Evolutionary conservation across 257 asterid species (phyloP).

Genomic region (Euphrasia confusa): DNA sequence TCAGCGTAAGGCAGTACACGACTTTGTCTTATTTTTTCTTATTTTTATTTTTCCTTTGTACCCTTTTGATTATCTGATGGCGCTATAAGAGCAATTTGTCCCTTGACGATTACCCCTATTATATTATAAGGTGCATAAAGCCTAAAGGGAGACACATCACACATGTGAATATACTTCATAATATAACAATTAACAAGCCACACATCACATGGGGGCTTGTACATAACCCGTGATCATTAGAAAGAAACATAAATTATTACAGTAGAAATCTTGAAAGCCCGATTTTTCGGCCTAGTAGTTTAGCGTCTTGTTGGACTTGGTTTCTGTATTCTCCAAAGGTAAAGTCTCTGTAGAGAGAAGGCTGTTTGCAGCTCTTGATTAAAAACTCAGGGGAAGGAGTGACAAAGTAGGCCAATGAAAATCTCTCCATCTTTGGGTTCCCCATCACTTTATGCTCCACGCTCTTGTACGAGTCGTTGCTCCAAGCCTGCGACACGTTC

Average conservation of each 20-base stretch:
- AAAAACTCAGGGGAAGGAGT: slow-evolving; percentile 59
- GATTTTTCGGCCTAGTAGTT: slow-evolving; percentile 45
- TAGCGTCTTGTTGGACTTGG: slow-evolving; percentile 51
- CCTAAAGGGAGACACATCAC: no score
- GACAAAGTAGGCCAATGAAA: slow-evolving; percentile 66
- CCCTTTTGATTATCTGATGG: not conserved
- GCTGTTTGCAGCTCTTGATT: slow-evolving; percentile 47
- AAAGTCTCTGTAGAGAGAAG: slow-evolving; percentile 41
- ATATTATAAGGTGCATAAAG: no score
- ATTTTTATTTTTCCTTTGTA: not conserved
- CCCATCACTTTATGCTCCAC: slow-evolving; percentile 66
- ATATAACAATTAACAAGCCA: not conserved
- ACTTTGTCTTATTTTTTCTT: not conserved
- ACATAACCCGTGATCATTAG: not conserved
- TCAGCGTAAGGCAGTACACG: slow-evolving; percentile 31
- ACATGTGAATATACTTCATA: no score
- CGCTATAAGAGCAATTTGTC: no score
- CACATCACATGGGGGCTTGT: not conserved
- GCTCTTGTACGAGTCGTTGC: slow-evolving; percentile 63
- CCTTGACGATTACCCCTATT: no score
- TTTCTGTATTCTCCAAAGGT: slow-evolving; percentile 57
- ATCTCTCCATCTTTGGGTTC: slow-evolving; percentile 50
- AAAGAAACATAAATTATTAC: not conserved
- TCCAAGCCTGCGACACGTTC: slow-evolving; percentile 68
- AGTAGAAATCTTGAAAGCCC: slow-evolving; percentile 55